These are phyloP conservation scores for Aspergillus uvarum DNA, from an alignment of 2,329 filamentous ascomycete species.

Conservation along the genomic window DNA sequence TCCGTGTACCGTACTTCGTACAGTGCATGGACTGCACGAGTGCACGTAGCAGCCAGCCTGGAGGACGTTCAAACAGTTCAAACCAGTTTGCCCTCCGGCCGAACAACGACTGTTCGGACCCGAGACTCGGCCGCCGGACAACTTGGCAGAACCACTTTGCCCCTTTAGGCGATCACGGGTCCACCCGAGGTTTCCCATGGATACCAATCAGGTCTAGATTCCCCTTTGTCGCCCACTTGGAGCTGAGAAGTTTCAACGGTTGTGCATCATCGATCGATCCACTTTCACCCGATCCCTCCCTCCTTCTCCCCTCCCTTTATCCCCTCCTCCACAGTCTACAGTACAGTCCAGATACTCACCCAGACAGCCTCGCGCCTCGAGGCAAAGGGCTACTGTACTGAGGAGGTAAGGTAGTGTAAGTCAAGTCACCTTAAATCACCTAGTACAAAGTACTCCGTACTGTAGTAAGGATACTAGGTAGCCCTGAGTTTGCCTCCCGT, in stretches of 20 bases:
- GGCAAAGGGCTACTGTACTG: not conserved
- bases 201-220: not conserved
- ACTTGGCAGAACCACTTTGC: not conserved
- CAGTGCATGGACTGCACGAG: too few relatives aligned
- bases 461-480: too few relatives aligned
- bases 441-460: too few relatives aligned
- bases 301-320: not conserved
- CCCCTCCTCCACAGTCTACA: constrained; percentile 3
- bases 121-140: constrained; percentile 17
- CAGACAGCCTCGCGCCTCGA: not conserved
- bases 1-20: not conserved
- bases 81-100: constrained; percentile 4
- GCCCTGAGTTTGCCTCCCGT: not conserved
- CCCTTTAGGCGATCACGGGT: not conserved
- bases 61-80: not conserved
- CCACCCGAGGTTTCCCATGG: not conserved
- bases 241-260: constrained; percentile 13
- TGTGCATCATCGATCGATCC: constrained; percentile 16
- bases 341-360: too few relatives aligned
- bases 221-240: not conserved
- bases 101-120: constrained; percentile 10
- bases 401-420: not conserved
- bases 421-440: too few relatives aligned
- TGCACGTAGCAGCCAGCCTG: not conserved
- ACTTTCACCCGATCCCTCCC: constrained; percentile 1